A percentile compares a stretch with the other conserved stretches of the same genome.
phyloP scores from a whole-genome alignment of 176 grass and related monocot species.

The Eremochloa ophiuroides region DNA sequence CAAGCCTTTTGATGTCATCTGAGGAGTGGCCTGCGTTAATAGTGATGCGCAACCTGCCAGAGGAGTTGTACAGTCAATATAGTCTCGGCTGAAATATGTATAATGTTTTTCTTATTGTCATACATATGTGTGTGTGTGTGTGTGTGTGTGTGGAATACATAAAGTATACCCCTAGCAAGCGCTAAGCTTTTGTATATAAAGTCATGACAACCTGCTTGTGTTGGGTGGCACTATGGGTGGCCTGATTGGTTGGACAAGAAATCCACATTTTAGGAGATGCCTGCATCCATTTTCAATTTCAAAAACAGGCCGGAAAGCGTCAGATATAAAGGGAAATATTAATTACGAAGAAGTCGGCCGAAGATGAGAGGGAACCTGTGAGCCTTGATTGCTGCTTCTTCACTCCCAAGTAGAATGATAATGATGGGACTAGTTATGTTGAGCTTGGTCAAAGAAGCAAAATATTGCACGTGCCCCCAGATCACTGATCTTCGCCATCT shows the following conservation, averaged over 20 bases:
- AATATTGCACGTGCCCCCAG: slow-evolving; percentile 60
- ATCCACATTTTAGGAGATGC: no score
- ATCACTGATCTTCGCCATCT: slow-evolving; percentile 61
- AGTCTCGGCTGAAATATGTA: background rate
- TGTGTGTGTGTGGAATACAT: no score
- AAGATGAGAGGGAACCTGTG: slow-evolving; percentile 51
- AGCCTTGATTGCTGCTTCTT: slow-evolving; percentile 60
- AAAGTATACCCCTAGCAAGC: background rate
- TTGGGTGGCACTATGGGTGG: slow-evolving; percentile 55
- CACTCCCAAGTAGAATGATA: slow-evolving; percentile 66
- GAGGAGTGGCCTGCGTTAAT: slow-evolving; percentile 63
- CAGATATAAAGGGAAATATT: background rate
- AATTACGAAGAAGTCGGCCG: background rate
- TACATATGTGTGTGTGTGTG: no score
- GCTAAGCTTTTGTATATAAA: no score
- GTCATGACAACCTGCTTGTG: slow-evolving; percentile 50
- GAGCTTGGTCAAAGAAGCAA: slow-evolving; percentile 58
- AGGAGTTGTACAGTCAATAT: background rate
- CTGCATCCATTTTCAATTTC: no score
- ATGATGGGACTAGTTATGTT: slow-evolving; percentile 71
- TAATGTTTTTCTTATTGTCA: no score
- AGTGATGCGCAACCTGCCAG: slow-evolving; percentile 64
- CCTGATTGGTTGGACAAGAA: no score
- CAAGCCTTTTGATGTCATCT: slow-evolving; percentile 61
- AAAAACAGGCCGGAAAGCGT: background rate